A percentile compares a stretch with the other conserved stretches of the same genome.
Evolutionary conservation across 2,329 filamentous ascomycete genomes (phyloP).

Genomic region (Calonectria multiphialidica): DNA sequence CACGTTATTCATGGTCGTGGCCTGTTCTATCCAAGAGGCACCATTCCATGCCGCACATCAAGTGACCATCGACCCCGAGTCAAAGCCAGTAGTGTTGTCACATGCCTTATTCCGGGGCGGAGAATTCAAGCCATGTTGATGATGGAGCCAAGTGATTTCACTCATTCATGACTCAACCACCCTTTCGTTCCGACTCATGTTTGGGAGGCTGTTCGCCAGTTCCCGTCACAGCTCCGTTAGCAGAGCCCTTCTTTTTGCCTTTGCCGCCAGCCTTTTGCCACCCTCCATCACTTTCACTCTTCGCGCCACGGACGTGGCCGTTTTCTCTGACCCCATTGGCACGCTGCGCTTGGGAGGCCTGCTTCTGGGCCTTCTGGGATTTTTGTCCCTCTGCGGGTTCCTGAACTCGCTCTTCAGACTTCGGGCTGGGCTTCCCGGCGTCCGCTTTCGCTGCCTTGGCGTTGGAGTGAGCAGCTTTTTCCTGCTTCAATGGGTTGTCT

Average conservation of each 20-base stretch:
- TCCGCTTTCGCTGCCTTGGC: slow-evolving; percentile 35
- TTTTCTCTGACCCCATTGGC: slow-evolving; percentile 60
- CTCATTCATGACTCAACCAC: slow-evolving; percentile 59
- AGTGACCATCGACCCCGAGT: slow-evolving; percentile 10
- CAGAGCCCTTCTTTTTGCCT: slow-evolving; percentile 57
- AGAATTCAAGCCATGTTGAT: background rate
- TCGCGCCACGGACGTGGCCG: slow-evolving; percentile 65
- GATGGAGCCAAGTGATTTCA: slow-evolving; percentile 1
- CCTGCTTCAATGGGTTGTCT: slow-evolving; percentile 53
- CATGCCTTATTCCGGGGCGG: background rate
- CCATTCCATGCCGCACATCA: slow-evolving; percentile 27
- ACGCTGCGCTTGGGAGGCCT: slow-evolving; percentile 44
- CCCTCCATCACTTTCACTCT: slow-evolving; percentile 65
- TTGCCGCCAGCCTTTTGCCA: slow-evolving; percentile 72
- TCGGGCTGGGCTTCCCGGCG: slow-evolving; percentile 27
- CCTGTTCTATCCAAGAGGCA: slow-evolving; percentile 41
- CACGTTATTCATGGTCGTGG: slow-evolving; percentile 19
- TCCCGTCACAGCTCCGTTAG: slow-evolving; percentile 50
- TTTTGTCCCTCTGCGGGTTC: slow-evolving; percentile 33
- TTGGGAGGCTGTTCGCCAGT: slow-evolving; percentile 68
- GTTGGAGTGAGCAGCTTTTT: slow-evolving; percentile 38
- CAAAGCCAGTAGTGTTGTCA: background rate
- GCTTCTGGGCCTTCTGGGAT: slow-evolving; percentile 44
- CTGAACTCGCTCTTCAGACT: slow-evolving; percentile 20
- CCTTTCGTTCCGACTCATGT: slow-evolving; percentile 72